phyloP scores from a whole-genome alignment of 192 early-diverging fungal genomes.

The Gonapodya sp. region DNA sequence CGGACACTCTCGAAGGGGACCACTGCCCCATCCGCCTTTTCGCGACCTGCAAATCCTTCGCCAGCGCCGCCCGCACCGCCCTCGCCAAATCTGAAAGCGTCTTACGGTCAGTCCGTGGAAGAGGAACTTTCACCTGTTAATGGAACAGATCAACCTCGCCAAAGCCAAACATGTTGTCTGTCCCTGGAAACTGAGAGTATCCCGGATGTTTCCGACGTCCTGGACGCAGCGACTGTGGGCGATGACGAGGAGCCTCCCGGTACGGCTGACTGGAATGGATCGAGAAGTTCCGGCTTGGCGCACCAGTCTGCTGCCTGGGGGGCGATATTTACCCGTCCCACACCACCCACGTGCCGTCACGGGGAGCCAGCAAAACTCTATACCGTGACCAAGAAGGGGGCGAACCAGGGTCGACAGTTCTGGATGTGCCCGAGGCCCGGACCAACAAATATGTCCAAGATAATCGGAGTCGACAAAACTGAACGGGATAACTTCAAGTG shows the following conservation, averaged over 20 bases:
- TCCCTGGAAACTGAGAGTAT: neutral
- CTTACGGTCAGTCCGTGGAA: too few relatives aligned
- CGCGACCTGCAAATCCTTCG: neutral
- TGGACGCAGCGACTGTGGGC: neutral
- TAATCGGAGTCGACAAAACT: neutral
- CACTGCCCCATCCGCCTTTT: too few relatives aligned
- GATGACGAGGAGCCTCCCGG: too few relatives aligned
- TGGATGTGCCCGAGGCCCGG: slow-evolving; percentile 54
- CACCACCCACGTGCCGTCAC: slow-evolving; percentile 53
- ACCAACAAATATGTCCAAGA: slow-evolving; percentile 7
- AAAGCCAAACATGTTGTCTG: neutral
- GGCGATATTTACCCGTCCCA: slow-evolving; percentile 33
- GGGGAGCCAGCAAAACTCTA: slow-evolving; percentile 50
- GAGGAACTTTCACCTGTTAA: too few relatives aligned
- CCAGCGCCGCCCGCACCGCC: slow-evolving; percentile 1
- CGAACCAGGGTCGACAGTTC: slow-evolving; percentile 58
- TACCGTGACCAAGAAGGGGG: slow-evolving; percentile 58
- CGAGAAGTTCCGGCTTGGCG: slow-evolving; percentile 1
- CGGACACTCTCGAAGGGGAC: too few relatives aligned
- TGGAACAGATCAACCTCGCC: too few relatives aligned
- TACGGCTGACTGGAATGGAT: neutral
- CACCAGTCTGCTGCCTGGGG: slow-evolving; percentile 44
- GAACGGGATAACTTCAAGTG: neutral
- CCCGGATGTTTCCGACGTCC: neutral
- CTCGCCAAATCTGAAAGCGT: too few relatives aligned